phyloP scores from a whole-genome alignment of 2,329 filamentous ascomycete species.

The Aspergillus pseudoviridinutans region DNA sequence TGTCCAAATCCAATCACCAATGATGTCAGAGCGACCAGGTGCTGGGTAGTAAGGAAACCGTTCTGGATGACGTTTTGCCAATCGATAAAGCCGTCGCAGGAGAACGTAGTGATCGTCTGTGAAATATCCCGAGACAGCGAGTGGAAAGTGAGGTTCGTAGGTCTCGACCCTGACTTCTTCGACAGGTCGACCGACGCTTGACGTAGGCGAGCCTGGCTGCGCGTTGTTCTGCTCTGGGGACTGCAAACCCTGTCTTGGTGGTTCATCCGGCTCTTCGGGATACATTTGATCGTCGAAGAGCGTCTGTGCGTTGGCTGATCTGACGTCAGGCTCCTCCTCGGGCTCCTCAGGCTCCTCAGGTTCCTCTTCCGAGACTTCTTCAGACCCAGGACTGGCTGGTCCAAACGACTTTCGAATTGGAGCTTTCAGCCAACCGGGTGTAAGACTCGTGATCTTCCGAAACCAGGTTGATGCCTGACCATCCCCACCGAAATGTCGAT shows the following conservation, averaged over 20 bases:
- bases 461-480: constrained; percentile 36
- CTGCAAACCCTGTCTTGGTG: constrained; percentile 4
- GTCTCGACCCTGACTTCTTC: constrained; percentile 7
- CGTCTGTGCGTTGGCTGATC: constrained; percentile 5
- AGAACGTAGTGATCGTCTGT: constrained; percentile 39
- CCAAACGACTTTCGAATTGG: constrained; percentile 18
- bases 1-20: constrained; percentile 42
- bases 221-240: constrained; percentile 3
- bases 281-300: constrained; percentile 8
- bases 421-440: constrained; percentile 33
- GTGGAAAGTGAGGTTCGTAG: constrained; percentile 19
- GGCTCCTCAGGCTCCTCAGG: constrained; percentile 16
- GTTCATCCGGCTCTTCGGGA: constrained; percentile 13
- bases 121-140: constrained; percentile 39
- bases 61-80: constrained; percentile 36
- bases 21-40: constrained; percentile 33
- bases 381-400: constrained; percentile 9
- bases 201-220: constrained; percentile 4
- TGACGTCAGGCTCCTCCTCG: constrained; percentile 13
- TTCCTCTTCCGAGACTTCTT: constrained; percentile 7
- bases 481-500: constrained; percentile 11
- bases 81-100: constrained; percentile 36
- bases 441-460: constrained; percentile 30
- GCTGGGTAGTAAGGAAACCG: constrained; percentile 35
- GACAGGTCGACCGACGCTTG: constrained; percentile 4